Conservation (phyloP, 306 rosid genomes). For the Vicia sativa region DNA sequence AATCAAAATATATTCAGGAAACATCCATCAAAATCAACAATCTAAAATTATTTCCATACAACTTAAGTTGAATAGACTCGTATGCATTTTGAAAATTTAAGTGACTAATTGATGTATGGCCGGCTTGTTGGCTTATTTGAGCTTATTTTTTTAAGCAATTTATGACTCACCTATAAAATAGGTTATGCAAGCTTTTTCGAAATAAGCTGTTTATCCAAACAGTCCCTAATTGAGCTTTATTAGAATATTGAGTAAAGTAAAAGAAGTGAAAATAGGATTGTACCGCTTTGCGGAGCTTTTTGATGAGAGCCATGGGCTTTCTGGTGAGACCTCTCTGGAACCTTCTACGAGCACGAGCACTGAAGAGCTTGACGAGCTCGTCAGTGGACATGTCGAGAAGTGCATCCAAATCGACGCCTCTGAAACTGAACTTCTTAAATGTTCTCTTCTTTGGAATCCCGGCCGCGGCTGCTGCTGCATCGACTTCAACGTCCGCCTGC, state of each 20-base stretch:
- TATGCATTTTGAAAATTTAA: too few relatives aligned
- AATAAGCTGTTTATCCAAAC: too few relatives aligned
- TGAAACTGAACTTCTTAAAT: slow-evolving; percentile 89
- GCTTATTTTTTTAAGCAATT: too few relatives aligned
- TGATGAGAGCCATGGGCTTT: slow-evolving; percentile 93
- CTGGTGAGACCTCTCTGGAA: slow-evolving; percentile 90
- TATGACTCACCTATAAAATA: too few relatives aligned
- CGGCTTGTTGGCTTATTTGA: too few relatives aligned
- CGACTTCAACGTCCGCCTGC: slow-evolving; percentile 79
- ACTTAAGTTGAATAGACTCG: too few relatives aligned
- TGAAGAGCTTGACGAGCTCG: slow-evolving; percentile 83
- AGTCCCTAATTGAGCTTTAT: too few relatives aligned
- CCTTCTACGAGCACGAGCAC: slow-evolving; percentile 92
- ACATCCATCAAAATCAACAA: neutral
- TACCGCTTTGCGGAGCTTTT: slow-evolving; percentile 92
- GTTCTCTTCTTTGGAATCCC: slow-evolving; percentile 89
- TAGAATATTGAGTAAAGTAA: too few relatives aligned
- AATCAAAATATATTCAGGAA: neutral
- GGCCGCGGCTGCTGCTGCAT: slow-evolving; percentile 60
- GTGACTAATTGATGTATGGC: neutral
- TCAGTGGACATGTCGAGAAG: slow-evolving; percentile 92
- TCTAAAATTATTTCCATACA: too few relatives aligned
- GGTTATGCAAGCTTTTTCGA: too few relatives aligned
- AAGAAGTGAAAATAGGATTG: neutral
- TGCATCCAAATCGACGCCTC: slow-evolving; percentile 86